Conservation (phyloP, 805 yeast species). For the Pichia pseudocactophila region DNA sequence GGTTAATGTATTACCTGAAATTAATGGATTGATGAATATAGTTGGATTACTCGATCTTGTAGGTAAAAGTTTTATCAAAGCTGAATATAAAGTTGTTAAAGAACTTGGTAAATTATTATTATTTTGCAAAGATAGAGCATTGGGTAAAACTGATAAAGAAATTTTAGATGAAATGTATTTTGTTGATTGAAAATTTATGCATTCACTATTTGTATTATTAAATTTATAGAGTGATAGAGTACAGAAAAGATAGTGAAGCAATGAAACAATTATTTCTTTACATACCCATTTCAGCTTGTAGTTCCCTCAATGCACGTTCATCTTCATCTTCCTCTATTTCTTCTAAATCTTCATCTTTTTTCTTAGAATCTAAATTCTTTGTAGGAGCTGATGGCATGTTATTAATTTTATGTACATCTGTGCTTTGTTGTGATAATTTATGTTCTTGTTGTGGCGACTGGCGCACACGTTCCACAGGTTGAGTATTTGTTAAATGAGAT, state of each 20-base stretch:
- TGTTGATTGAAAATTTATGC: not conserved
- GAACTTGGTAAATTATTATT: slow-evolving; percentile 46
- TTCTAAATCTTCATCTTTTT: slow-evolving; percentile 39
- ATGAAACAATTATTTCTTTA: slow-evolving; percentile 17
- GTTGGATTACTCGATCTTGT: slow-evolving; percentile 47
- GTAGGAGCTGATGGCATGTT: slow-evolving; percentile 41
- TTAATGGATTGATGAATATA: slow-evolving; percentile 38
- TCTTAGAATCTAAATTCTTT: slow-evolving; percentile 33
- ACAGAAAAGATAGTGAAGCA: too few relatives aligned
- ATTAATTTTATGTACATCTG: slow-evolving; percentile 8
- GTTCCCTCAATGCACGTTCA: slow-evolving; percentile 68
- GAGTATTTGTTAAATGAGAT: slow-evolving; percentile 11
- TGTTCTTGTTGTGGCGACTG: slow-evolving; percentile 9
- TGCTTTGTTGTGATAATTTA: slow-evolving; percentile 1
- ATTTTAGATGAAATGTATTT: slow-evolving; percentile 45
- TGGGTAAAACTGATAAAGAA: slow-evolving; percentile 36
- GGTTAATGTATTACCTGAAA: slow-evolving; percentile 32
- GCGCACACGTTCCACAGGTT: slow-evolving; percentile 3
- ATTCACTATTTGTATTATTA: not conserved
- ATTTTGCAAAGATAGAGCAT: slow-evolving; percentile 46
- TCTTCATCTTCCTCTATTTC: slow-evolving; percentile 70
- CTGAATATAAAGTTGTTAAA: slow-evolving; percentile 48
- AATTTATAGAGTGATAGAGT: not conserved
- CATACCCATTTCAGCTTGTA: slow-evolving; percentile 84
- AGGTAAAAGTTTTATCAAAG: slow-evolving; percentile 30